Percentiles rank a stretch among this genome's conserved stretches.
phyloP scores from a whole-genome alignment of 2,329 filamentous ascomycete species.

The Penicillium sp. region DNA sequence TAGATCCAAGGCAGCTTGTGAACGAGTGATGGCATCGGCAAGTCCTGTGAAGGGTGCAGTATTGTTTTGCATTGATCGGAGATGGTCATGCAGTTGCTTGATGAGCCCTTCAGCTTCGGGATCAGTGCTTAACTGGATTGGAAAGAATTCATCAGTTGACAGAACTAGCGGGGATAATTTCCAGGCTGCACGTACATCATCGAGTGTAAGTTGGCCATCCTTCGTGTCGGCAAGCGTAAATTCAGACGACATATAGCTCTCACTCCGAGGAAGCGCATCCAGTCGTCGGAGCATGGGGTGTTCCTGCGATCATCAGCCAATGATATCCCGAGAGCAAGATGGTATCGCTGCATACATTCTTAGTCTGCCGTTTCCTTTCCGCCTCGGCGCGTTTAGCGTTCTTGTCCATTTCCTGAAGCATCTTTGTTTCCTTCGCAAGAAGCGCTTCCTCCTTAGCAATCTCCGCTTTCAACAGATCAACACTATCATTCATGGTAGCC shows the following conservation, averaged over 20 bases:
- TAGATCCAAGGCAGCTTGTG: slow-evolving; percentile 36
- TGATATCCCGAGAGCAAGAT: not conserved
- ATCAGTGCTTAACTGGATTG: slow-evolving; percentile 36
- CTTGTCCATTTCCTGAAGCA: slow-evolving; percentile 43
- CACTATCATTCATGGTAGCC: slow-evolving; percentile 39
- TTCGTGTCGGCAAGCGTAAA: slow-evolving; percentile 29
- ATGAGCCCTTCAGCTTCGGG: slow-evolving; percentile 36
- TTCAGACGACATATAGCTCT: slow-evolving; percentile 20
- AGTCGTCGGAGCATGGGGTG: slow-evolving; percentile 41
- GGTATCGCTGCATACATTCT: slow-evolving; percentile 34
- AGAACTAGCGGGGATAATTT: not conserved
- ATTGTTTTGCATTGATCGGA: slow-evolving; percentile 46
- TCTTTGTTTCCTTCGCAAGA: slow-evolving; percentile 40
- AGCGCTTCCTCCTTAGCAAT: slow-evolving; percentile 43
- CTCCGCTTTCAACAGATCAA: slow-evolving; percentile 41
- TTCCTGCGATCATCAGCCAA: slow-evolving; percentile 33
- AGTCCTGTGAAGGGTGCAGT: slow-evolving; percentile 37
- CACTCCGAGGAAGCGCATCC: slow-evolving; percentile 20
- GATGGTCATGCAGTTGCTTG: slow-evolving; percentile 42
- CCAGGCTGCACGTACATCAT: slow-evolving; percentile 29
- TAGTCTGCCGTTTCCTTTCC: slow-evolving; percentile 40
- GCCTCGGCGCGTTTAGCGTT: slow-evolving; percentile 41
- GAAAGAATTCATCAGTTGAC: slow-evolving; percentile 10
- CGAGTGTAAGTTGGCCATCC: slow-evolving; percentile 28
- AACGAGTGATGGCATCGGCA: slow-evolving; percentile 37